Conservation (phyloP, 306 rosid genomes). For the Hylodesmum podocarpum region DNA sequence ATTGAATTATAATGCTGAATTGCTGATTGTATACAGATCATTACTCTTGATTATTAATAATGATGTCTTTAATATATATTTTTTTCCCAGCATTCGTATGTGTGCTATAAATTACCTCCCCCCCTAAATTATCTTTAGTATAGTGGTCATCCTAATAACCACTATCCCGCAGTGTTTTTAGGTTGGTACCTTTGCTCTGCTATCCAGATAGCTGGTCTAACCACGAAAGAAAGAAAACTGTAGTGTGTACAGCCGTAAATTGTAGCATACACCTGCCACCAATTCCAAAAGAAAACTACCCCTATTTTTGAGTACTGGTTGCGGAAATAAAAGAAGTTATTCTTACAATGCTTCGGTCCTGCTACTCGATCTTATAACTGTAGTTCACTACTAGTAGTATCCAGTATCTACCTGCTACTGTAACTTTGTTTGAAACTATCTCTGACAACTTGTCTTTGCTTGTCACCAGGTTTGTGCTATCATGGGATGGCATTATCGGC, state of each 20-base stretch:
- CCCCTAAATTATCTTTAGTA: neutral
- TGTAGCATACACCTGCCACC: neutral
- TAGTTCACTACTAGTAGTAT: neutral
- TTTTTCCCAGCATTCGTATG: neutral
- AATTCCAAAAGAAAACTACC: neutral
- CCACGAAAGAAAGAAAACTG: neutral
- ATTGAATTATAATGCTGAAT: neutral
- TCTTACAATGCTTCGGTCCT: conserved; percentile 1
- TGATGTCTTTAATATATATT: neutral
- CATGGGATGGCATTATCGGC: conserved; percentile 24
- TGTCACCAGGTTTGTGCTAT: conserved; percentile 46
- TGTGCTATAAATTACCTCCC: neutral
- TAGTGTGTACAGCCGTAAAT: neutral
- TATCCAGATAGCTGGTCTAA: neutral
- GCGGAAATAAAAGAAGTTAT: conserved; percentile 1
- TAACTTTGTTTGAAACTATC: neutral
- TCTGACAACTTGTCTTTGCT: conserved; percentile 30
- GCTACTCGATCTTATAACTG: neutral
- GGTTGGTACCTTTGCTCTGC: neutral
- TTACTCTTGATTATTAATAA: neutral
- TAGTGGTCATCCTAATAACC: neutral
- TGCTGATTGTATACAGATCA: neutral
- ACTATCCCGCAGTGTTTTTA: neutral
- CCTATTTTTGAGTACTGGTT: neutral
- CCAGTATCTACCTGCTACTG: neutral